These are phyloP conservation scores for Ganoderma boninense DNA, from an alignment of 1,284 basidiomycete genomes.

Conservation along the genomic window DNA sequence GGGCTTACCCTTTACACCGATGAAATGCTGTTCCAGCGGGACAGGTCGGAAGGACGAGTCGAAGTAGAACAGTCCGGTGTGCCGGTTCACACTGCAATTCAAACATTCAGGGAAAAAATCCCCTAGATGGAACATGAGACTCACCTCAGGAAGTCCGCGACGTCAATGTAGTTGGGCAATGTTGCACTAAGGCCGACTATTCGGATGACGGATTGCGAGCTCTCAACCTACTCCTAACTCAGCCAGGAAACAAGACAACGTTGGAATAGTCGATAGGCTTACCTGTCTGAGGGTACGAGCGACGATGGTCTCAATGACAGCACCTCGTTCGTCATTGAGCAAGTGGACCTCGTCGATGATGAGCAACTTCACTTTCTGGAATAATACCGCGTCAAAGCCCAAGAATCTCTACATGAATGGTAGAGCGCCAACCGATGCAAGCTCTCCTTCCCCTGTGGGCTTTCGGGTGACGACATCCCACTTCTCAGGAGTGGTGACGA, in stretches of 20 bases:
- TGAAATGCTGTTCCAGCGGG: slow-evolving; percentile 97
- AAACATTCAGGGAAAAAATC: neutral
- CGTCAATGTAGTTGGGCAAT: slow-evolving; percentile 96
- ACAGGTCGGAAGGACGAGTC: slow-evolving; percentile 98
- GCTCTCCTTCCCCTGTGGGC: slow-evolving; percentile 95
- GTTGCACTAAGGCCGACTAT: slow-evolving; percentile 99
- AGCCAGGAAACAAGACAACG: neutral
- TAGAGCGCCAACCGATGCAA: slow-evolving; percentile 76
- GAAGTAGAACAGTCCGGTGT: slow-evolving; percentile 97
- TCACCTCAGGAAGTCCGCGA: slow-evolving; percentile 93
- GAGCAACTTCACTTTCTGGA: slow-evolving; percentile 89
- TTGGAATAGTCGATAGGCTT: neutral
- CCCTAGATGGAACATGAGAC: slow-evolving; percentile 24
- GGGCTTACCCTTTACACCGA: slow-evolving; percentile 95
- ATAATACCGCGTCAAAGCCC: neutral
- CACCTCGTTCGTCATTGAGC: slow-evolving; percentile 97
- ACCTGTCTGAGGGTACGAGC: slow-evolving; percentile 94
- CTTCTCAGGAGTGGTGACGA: slow-evolving; percentile 99
- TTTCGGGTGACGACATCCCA: slow-evolving; percentile 99
- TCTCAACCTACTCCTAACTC: slow-evolving; percentile 77
- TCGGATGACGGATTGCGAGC: slow-evolving; percentile 96
- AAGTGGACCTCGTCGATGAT: slow-evolving; percentile 99
- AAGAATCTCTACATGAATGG: too few species aligned
- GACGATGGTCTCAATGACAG: slow-evolving; percentile 98
- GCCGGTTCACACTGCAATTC: slow-evolving; percentile 78